Base-by-base conservation (phyloP, 2,329 filamentous ascomycete genomes). In the Pseudogymnoascus sp. region DNA sequence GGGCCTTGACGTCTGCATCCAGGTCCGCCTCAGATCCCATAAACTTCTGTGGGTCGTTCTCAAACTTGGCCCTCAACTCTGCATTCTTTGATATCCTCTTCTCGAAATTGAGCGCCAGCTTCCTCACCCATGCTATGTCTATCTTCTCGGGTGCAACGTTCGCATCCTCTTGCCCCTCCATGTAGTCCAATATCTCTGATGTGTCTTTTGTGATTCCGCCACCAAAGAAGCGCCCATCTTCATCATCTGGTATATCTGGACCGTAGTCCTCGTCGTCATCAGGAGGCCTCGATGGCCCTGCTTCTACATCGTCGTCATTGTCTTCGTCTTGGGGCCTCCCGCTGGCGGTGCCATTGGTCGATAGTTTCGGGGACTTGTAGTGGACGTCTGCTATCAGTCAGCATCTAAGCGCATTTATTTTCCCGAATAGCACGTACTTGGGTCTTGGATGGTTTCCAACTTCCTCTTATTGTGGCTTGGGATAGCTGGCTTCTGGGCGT, bases 141-240 rank as follows among this genome's bases (percentile, higher is more conserved):
- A 96, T 89, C 75, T 89, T 93, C 69, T 96, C 91, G 0, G 85
- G 82, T 67, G 71, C 72, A 8, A 73, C 65, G 46, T 74, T 70
- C 34, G 73, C 73, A 7, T 71, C 73, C 60, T 88, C 86, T 68
- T 85, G 81, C 64, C 84, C 80, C 66, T 97, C 91, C 66, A 99
- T 85, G 72, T 89, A 97, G 75, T 97, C 90, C 71, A 99, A 82
- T 18, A 95, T 90, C 69, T 92, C 85, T 2, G 87, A 88, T 68
- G 96, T 91, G 68, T 91, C 83, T 64, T 87, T 83, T 25, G 89
- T 91, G 70, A 99, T 89, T 36, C 95, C 95, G 62, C 92, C 90
- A 46, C 93, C 95, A 70, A 97, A 99, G 79, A 99, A 99, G 10
- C 95, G 88, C 0, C 93, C 95, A 67, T 96, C 95, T 62, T 96